Conservation (phyloP, 1,284 basidiomycete species). For the Exsudoporus floridanus region DNA sequence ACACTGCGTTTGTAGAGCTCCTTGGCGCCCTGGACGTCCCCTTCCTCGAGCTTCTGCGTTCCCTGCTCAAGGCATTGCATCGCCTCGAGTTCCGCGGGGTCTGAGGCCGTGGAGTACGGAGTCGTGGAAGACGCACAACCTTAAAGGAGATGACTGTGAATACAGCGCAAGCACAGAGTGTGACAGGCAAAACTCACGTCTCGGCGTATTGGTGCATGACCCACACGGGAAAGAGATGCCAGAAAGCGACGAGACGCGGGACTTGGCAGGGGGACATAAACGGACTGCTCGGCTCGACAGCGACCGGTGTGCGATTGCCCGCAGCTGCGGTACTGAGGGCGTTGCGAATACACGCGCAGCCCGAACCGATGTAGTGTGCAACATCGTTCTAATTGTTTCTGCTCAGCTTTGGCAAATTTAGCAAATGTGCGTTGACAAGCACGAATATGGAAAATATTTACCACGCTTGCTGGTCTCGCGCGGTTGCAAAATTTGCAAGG, state of each 20-base stretch:
- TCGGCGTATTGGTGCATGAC: slow-evolving; percentile 13
- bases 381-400: slow-evolving; percentile 34
- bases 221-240: slow-evolving; percentile 10
- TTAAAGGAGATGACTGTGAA: slow-evolving; percentile 32
- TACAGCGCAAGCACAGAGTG: slow-evolving; percentile 3
- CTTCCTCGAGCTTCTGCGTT: slow-evolving; percentile 85
- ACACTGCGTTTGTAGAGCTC: slow-evolving; percentile 78
- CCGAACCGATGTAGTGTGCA: slow-evolving; percentile 20
- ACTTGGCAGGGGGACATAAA: slow-evolving; percentile 21
- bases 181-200: slow-evolving; percentile 30
- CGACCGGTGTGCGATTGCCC: slow-evolving; percentile 16
- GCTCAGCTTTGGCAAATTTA: slow-evolving; percentile 17
- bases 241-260: slow-evolving; percentile 11
- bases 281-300: slow-evolving; percentile 25
- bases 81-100: slow-evolving; percentile 84
- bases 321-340: slow-evolving; percentile 27
- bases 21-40: slow-evolving; percentile 82
- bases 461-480: slow-evolving; percentile 27
- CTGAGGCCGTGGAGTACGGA: slow-evolving; percentile 73
- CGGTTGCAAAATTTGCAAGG: slow-evolving; percentile 34
- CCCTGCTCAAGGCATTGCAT: slow-evolving; percentile 83
- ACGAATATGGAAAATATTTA: slow-evolving; percentile 15
- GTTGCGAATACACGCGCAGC: slow-evolving; percentile 28
- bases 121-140: slow-evolving; percentile 85
- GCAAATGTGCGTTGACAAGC: slow-evolving; percentile 2